A percentile compares a stretch with the other conserved stretches of the same genome.
Evolutionary conservation across 495 filamentous ascomycete genomes (phyloP).

Genomic region (Aspergillus ellipticus): DNA sequence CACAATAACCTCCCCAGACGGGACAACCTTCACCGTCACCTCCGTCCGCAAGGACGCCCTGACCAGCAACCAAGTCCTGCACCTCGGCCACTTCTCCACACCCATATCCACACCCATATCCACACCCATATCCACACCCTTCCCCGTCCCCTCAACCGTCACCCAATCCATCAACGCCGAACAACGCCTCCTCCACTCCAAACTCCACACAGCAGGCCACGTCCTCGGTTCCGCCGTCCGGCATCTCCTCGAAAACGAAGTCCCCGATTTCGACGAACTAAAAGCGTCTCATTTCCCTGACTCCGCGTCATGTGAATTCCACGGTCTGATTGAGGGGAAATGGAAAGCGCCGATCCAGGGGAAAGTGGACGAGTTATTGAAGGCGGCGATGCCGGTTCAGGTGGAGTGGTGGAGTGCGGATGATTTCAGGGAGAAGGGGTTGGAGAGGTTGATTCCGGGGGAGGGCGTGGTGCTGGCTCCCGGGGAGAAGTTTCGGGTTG

Average conservation of each 20-base stretch:
- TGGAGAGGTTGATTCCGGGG: constrained; percentile 48
- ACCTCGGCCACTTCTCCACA: constrained; percentile 53
- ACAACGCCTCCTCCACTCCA: constrained; percentile 53
- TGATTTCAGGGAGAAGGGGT: constrained; percentile 37
- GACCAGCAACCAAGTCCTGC: constrained; percentile 49
- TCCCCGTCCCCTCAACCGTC: constrained; percentile 36
- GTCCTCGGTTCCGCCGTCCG: constrained; percentile 56
- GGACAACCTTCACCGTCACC: constrained; percentile 40
- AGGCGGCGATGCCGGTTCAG: constrained; percentile 48
- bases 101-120: too few relatives aligned
- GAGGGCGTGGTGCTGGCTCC: constrained; percentile 30
- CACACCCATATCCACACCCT: constrained; percentile 5
- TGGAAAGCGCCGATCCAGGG: constrained; percentile 55
- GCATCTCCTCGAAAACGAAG: constrained; percentile 45
- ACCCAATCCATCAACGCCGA: constrained; percentile 50
- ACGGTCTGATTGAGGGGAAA: constrained; percentile 55
- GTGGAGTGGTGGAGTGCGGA: constrained; percentile 59
- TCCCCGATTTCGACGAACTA: constrained; percentile 51
- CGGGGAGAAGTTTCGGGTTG: constrained; percentile 48
- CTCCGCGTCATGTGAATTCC: constrained; percentile 55
- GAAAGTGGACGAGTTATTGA: constrained; percentile 48
- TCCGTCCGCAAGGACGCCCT: constrained; percentile 45
- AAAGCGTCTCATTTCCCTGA: constrained; percentile 64
- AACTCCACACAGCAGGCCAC: constrained; percentile 63
- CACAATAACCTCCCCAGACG: constrained; percentile 31